Base-by-base conservation (phyloP, 1,284 basidiomycete genomes). In the Pholiota adiposa region DNA sequence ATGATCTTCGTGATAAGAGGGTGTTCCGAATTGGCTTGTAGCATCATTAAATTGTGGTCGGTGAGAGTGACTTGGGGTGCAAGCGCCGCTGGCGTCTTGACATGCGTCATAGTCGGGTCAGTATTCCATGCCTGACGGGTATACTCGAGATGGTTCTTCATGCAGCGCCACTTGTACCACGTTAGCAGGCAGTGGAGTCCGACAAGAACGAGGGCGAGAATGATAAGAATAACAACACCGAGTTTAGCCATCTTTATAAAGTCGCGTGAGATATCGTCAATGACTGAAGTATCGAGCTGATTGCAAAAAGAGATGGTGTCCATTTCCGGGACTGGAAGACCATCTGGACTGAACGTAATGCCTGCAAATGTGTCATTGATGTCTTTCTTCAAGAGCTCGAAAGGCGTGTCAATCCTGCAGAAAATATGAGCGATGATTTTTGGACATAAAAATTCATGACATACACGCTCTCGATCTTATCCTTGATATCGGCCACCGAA, bases 281-380 rank as follows among this genome's bases (percentile, higher is more conserved):
- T 84, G 57, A 94, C 82, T 4, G 89, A 89, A 3, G 89, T 88
- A 74, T 97, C 93, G 63, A 96, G 81, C 54, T 87, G 78, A 49
- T 78, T 73, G 73, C 94, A 96, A 71, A 96, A 88, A 25, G 83
- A 73, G 51, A 94, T 73, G 0, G 78, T 78, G 65, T 86, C 85
- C 67, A 84, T 82, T 44, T 80, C 77, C 0, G 93, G 94, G 1
- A 95, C 82, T 5, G 94, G 90, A 18, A 96, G 81, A 4, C 86
- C 74, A 14, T 87, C 83, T 27, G 86, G 79, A 69, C 93, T 84
- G 73, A 94, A 90, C 21, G 76, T 77, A 34, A 93, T 79, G 14
- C 83, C 82, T n/a, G 81, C 70, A 64, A 96, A 90, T 0, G 94
- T 96, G 56, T 87, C 81, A 70, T 96, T 96, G 73, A 98, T 94